Conservation (phyloP, 2,329 filamentous ascomycete genomes). For the Ambrosiella cleistominuta region DNA sequence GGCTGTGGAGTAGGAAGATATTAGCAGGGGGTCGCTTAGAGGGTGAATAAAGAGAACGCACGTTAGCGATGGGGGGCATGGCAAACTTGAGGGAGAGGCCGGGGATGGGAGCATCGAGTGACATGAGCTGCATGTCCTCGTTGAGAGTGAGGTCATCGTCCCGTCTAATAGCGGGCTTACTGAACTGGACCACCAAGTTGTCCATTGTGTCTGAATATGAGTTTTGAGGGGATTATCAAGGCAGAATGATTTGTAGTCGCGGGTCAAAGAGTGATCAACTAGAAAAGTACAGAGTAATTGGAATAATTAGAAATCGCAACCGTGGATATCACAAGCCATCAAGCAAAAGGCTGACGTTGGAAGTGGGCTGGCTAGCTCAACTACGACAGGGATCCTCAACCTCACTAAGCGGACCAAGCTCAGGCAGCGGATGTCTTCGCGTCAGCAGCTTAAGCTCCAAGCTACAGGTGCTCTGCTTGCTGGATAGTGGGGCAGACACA, state of each 20-base stretch:
- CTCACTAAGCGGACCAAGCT: neutral
- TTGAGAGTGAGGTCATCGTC: conserved; percentile 47
- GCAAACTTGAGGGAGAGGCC: conserved; percentile 83
- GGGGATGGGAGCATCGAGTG: conserved; percentile 41
- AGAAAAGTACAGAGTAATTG: neutral
- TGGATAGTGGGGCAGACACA: neutral
- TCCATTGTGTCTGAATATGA: conserved; percentile 46
- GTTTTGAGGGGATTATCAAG: neutral
- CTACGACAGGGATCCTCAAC: neutral
- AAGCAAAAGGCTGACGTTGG: conserved; percentile 5
- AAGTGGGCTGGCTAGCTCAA: conserved; percentile 3
- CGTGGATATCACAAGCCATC: neutral
- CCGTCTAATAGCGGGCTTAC: conserved; percentile 53
- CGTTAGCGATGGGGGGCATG: conserved; percentile 80
- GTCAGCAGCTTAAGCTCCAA: conserved; percentile 13
- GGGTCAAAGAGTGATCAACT: neutral
- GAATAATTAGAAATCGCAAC: neutral
- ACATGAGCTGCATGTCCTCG: conserved; percentile 55
- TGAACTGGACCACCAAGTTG: conserved; percentile 81
- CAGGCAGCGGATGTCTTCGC: conserved; percentile 13
- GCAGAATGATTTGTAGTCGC: neutral
- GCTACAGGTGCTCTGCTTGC: neutral
- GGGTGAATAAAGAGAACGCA: conserved; percentile 25
- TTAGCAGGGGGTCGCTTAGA: conserved; percentile 11
- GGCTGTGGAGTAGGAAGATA: conserved; percentile 35